A percentile compares a stretch with the other conserved stretches of the same genome.
These are phyloP conservation scores for Mycena galopus DNA, from an alignment of 768 basidiomycete genomes.

Conservation along the genomic window DNA sequence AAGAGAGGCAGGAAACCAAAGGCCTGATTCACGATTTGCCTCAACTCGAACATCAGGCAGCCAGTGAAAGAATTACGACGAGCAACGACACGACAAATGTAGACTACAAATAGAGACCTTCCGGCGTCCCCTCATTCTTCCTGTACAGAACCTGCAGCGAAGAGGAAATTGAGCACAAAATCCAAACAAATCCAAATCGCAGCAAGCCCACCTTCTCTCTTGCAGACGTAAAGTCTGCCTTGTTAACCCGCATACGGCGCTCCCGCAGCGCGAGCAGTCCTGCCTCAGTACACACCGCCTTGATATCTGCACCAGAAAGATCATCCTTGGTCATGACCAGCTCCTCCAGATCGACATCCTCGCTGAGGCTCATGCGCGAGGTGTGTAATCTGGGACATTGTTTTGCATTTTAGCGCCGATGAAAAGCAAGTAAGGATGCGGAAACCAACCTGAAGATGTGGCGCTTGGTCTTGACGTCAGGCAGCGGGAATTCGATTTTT, in stretches of 20 bases:
- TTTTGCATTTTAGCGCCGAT: constrained; percentile 22
- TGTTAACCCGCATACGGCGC: constrained; percentile 93
- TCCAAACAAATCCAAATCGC: not conserved
- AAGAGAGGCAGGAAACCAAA: too few species aligned
- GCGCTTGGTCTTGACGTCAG: constrained; percentile 98
- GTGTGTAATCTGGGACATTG: constrained; percentile 82
- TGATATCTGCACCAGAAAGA: constrained; percentile 97
- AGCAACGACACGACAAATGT: constrained; percentile 29
- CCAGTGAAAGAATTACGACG: constrained; percentile 13
- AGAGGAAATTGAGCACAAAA: constrained; percentile 22
- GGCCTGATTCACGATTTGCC: too few species aligned
- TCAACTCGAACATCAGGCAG: not conserved
- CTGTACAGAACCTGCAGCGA: constrained; percentile 81
- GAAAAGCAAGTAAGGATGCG: not conserved
- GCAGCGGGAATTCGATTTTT: constrained; percentile 98
- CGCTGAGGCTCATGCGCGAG: constrained; percentile 89
- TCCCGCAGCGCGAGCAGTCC: constrained; percentile 95
- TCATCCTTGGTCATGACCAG: constrained; percentile 97
- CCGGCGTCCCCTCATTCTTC: constrained; percentile 97
- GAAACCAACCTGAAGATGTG: constrained; percentile 91
- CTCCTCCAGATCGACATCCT: constrained; percentile 95
- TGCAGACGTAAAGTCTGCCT: constrained; percentile 90
- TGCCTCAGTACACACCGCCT: constrained; percentile 99
- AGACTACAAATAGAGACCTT: constrained; percentile 84
- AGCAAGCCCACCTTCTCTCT: constrained; percentile 84